Evolutionary conservation across 2,329 filamentous ascomycete species (phyloP), one percentile per base, ranked within the genome.

Genomic region (Fusarium mangiferae): DNA sequence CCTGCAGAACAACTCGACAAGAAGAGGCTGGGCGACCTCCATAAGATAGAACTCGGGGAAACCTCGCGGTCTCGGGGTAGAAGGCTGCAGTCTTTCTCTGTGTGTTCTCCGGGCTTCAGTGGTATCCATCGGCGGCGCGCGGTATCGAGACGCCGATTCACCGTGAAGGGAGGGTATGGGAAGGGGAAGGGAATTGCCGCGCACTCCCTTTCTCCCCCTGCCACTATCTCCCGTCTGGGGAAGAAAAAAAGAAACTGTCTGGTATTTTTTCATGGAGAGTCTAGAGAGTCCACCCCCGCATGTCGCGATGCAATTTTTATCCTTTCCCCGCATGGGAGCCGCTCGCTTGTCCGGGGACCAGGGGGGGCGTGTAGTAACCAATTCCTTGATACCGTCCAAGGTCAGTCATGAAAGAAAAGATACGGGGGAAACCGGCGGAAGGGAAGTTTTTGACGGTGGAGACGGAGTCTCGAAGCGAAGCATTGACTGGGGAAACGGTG

Each of bases 261-360:
- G 39, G 48, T 57, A 20, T 48, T 65, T 66, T 38, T 42, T 60
- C 54, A 26, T 62, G 56, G 62, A 49, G 58, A 74, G 65, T 38
- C 74, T 62, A 52, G 62, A 49, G 58, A 74, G 65, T 38, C 74
- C 74, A 77, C 66, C 72, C 75, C 74, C 74, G 74, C 74, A 76
- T 74, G 71, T 30, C 44, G 51, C 48, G 49, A 66, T 68, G 42
- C 61, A 55, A 66, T 70, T 70, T 69, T 64, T 46, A 62, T 73
- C 46, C 54, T 66, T 75, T 62, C 74, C 74, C 74, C 74, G 72
- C 74, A 76, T 73, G 69, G 59, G 69, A 75, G 69, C 73, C 72
- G 73, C 72, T 74, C 72, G 72, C 72, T 66, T 74, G 71, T 58
- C 51, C 38, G 28, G 48, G 59, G 67, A 71, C 63, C 52, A 54